These are phyloP conservation scores for Malus sylvestris DNA, from an alignment of 306 rosid species.

Conservation along the genomic window DNA sequence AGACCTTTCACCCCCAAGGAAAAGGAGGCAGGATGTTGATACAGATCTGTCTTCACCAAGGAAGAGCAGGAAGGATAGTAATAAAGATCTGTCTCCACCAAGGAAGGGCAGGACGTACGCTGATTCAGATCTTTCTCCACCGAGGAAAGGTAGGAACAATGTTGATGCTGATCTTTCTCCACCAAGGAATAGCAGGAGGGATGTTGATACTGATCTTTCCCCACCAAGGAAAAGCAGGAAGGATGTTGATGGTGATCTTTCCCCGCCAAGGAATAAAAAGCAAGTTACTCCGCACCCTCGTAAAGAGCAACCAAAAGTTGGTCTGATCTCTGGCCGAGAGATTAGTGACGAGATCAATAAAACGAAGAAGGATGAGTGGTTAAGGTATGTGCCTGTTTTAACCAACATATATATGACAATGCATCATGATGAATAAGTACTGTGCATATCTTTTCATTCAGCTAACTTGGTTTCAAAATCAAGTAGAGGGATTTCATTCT, in stretches of 20 bases:
- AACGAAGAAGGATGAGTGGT: slow-evolving; percentile 54
- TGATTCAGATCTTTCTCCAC: slow-evolving; percentile 17
- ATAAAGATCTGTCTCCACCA: slow-evolving; percentile 42
- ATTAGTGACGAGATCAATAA: slow-evolving; percentile 65
- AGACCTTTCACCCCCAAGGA: slow-evolving; percentile 74
- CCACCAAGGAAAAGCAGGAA: neutral
- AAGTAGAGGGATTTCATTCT: neutral
- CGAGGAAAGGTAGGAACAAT: neutral
- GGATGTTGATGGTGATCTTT: slow-evolving; percentile 26
- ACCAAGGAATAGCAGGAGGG: slow-evolving; percentile 47
- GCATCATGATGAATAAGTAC: neutral
- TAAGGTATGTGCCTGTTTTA: slow-evolving; percentile 36
- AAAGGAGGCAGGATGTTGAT: slow-evolving; percentile 30
- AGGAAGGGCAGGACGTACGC: neutral
- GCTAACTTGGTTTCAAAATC: neutral
- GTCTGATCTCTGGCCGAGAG: slow-evolving; percentile 69
- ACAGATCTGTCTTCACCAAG: slow-evolving; percentile 24
- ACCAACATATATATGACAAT: neutral
- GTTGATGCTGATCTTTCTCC: slow-evolving; percentile 47
- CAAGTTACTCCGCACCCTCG: slow-evolving; percentile 27
- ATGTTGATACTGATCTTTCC: slow-evolving; percentile 27
- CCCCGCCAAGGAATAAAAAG: slow-evolving; percentile 66
- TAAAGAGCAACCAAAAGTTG: slow-evolving; percentile 45
- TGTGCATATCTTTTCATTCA: neutral
- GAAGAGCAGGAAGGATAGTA: slow-evolving; percentile 22